Evolutionary conservation across 306 rosid genomes (phyloP).

Genomic region (Lotus japonicus): DNA sequence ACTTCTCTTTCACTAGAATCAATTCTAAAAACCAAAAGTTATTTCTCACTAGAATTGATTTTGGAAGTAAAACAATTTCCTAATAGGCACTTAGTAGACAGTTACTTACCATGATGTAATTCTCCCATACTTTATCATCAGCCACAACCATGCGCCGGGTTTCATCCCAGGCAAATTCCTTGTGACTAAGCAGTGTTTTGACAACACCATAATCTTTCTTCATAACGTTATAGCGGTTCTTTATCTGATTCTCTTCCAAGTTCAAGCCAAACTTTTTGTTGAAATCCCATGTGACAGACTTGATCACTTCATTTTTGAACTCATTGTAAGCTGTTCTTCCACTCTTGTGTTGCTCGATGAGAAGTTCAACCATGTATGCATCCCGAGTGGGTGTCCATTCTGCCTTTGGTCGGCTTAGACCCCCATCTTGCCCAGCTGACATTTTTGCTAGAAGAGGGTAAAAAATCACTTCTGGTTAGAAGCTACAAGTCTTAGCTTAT

Average conservation of each 20-base stretch:
- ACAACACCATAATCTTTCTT: slow-evolving; percentile 41
- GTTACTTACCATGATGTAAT: slow-evolving; percentile 23
- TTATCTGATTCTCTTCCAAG: slow-evolving; percentile 45
- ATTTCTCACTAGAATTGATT: too few species aligned
- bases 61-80: too few species aligned
- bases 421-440: slow-evolving; percentile 35
- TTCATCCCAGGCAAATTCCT: slow-evolving; percentile 36
- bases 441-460: not conserved
- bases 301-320: slow-evolving; percentile 36
- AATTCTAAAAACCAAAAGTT: too few species aligned
- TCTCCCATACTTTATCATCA: slow-evolving; percentile 40
- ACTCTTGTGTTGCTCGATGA: slow-evolving; percentile 28
- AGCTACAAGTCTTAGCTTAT: too few species aligned
- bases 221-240: slow-evolving; percentile 41
- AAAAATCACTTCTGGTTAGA: not conserved
- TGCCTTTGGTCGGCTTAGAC: slow-evolving; percentile 30
- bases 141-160: slow-evolving; percentile 38
- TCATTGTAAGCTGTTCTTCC: slow-evolving; percentile 45
- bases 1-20: too few species aligned
- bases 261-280: slow-evolving; percentile 30
- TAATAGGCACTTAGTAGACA: too few species aligned
- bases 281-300: slow-evolving; percentile 31
- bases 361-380: slow-evolving; percentile 29
- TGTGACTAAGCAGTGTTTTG: slow-evolving; percentile 32
- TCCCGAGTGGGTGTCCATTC: slow-evolving; percentile 40